These are phyloP conservation scores for Cubamyces lactineus DNA, from an alignment of 768 basidiomycete species.

Conservation along the genomic window DNA sequence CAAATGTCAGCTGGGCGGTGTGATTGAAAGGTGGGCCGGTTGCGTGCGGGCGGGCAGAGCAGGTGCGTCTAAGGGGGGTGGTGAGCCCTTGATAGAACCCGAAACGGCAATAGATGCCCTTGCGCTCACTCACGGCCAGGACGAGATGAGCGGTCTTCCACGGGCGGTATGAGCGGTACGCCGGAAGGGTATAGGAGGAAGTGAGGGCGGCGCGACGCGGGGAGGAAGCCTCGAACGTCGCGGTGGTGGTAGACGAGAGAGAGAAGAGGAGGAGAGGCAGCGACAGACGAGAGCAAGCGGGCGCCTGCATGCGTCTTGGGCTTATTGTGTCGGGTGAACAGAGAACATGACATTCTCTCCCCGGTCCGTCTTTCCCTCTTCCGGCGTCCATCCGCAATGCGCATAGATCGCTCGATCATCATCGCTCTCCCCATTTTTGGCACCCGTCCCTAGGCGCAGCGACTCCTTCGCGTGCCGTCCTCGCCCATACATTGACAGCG, in stretches of 20 bases:
- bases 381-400: constrained; percentile 2
- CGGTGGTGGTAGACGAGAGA: constrained; percentile 21
- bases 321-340: constrained; percentile 24
- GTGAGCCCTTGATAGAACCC: constrained; percentile 7
- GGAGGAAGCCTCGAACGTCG: constrained; percentile 1
- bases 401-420: constrained; percentile 8
- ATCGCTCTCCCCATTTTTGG: not conserved
- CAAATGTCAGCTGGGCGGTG: constrained; percentile 18
- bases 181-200: not conserved
- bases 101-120: constrained; percentile 6
- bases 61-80: constrained; percentile 3
- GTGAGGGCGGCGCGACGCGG: not conserved
- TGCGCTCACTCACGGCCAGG: not conserved
- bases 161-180: constrained; percentile 6
- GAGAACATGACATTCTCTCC: not conserved
- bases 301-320: constrained; percentile 11
- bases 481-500: not conserved
- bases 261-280: not conserved
- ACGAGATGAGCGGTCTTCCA: not conserved
- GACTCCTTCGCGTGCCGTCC: not conserved
- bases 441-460: constrained; percentile 2
- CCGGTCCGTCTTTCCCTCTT: constrained; percentile 8
- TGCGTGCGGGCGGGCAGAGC: constrained; percentile 2
- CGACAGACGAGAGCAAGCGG: constrained; percentile 5
- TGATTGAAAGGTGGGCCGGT: constrained; percentile 7